These are phyloP conservation scores for Vanderwaltozyma polyspora DNA, from an alignment of 805 yeast genomes.

Conservation along the genomic window DNA sequence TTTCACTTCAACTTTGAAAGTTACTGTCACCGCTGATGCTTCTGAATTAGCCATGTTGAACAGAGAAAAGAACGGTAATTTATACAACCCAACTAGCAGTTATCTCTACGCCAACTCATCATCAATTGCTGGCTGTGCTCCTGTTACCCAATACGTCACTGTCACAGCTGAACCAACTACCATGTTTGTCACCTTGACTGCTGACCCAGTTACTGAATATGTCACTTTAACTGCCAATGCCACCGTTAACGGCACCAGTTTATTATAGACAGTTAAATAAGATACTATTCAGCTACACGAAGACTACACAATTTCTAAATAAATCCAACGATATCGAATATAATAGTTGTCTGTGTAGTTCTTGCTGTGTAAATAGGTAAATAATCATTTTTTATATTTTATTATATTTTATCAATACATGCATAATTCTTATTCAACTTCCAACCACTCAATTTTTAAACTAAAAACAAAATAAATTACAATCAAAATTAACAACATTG, in stretches of 20 bases:
- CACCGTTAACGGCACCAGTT: neutral
- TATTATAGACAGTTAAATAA: neutral
- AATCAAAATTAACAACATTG: no score
- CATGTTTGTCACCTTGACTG: slow-evolving; percentile 9
- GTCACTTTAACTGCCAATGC: slow-evolving; percentile 3
- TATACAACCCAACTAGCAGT: neutral
- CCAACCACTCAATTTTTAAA: no score
- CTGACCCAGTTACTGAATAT: slow-evolving; percentile 3
- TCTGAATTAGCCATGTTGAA: neutral
- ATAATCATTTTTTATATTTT: no score
- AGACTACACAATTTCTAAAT: no score
- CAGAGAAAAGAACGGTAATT: neutral
- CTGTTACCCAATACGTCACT: slow-evolving; percentile 9
- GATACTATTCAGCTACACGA: no score
- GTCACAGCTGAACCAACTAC: slow-evolving; percentile 12
- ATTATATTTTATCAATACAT: no score
- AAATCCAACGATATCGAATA: no score
- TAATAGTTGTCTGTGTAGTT: no score
- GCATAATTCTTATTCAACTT: no score
- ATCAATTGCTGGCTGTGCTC: slow-evolving; percentile 2
- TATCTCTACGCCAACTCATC: neutral
- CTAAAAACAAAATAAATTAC: no score
- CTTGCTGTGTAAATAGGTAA: no score
- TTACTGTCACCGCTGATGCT: slow-evolving; percentile 4
- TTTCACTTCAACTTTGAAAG: slow-evolving; percentile 10